Percentiles rank a stretch among this genome's conserved stretches.
Conservation (phyloP, 1,284 basidiomycete genomes). For the Ceratobasidium sp. region DNA sequence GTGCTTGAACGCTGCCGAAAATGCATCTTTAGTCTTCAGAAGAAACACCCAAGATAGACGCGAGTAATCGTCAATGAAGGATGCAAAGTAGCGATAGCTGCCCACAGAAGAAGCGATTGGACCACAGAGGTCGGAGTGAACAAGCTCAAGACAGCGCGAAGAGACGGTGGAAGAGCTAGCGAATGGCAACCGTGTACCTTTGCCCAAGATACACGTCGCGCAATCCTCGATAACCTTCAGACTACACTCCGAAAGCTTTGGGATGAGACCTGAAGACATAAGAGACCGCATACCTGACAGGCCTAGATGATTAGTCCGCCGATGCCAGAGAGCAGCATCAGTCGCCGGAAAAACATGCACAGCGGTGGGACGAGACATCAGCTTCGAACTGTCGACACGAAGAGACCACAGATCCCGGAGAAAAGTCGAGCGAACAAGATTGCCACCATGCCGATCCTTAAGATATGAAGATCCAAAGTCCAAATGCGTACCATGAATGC, state of each 20-base stretch:
- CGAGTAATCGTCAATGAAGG: slow-evolving; percentile 49
- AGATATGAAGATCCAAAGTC: background rate
- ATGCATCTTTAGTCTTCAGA: slow-evolving; percentile 43
- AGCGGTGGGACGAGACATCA: too few relatives aligned
- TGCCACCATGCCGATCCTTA: too few relatives aligned
- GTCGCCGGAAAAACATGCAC: background rate
- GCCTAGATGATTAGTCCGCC: background rate
- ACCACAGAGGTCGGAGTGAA: slow-evolving; percentile 49
- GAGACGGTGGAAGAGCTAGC: background rate
- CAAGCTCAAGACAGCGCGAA: slow-evolving; percentile 30
- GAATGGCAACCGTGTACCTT: slow-evolving; percentile 44
- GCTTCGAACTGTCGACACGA: background rate
- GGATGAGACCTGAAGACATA: background rate
- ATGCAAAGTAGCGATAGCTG: slow-evolving; percentile 47
- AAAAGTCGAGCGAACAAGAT: background rate
- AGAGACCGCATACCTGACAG: background rate
- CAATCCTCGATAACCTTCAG: slow-evolving; percentile 37
- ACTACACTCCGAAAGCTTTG: background rate
- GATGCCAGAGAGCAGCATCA: background rate
- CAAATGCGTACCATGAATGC: background rate
- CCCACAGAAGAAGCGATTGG: slow-evolving; percentile 34
- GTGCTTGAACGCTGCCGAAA: slow-evolving; percentile 38
- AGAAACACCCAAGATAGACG: slow-evolving; percentile 40
- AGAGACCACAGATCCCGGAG: background rate
- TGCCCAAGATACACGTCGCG: slow-evolving; percentile 42